A percentile compares a stretch with the other conserved stretches of the same genome.
Conservation (phyloP, 78 protist genomes). For the Chrysochromulina parva region DNA sequence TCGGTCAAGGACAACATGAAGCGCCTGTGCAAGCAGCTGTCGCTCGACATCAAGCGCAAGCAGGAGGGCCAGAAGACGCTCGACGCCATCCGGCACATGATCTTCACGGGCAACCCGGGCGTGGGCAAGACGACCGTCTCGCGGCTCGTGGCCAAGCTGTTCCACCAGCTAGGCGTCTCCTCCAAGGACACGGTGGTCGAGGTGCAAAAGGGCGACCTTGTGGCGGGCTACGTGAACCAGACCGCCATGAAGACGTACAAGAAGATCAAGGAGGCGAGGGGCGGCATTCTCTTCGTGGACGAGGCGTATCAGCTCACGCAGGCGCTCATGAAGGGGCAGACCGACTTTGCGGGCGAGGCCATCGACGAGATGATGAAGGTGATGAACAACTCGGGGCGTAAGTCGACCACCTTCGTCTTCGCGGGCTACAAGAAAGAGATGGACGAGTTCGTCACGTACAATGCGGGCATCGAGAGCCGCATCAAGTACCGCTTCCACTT, state of each 20-base stretch:
- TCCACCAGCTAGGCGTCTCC: constrained; percentile 10
- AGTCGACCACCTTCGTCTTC: neutral
- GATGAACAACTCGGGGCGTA: constrained; percentile 12
- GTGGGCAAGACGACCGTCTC: constrained; percentile 13
- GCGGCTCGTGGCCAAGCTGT: neutral
- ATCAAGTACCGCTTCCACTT: constrained; percentile 29
- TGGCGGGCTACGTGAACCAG: constrained; percentile 40
- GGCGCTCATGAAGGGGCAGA: neutral
- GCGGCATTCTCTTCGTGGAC: constrained; percentile 57
- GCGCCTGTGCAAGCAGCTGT: constrained; percentile 18
- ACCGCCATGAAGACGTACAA: neutral
- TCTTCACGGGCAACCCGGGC: constrained; percentile 19
- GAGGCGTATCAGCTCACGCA: constrained; percentile 54
- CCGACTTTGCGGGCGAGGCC: constrained; percentile 7
- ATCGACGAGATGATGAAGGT: constrained; percentile 43
- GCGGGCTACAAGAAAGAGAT: constrained; percentile 15
- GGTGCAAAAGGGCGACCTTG: constrained; percentile 32
- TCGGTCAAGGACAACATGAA: neutral
- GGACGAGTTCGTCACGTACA: constrained; percentile 23
- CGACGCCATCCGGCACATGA: constrained; percentile 24
- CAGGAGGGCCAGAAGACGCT: neutral
- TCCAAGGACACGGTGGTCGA: constrained; percentile 3
- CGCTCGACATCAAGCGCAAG: constrained; percentile 1
- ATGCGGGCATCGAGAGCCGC: constrained; percentile 8
- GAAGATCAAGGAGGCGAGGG: constrained; percentile 25